A percentile compares a stretch with the other conserved stretches of the same genome.
These are phyloP conservation scores for Zasmidium citrigriseum DNA, from an alignment of 2,329 filamentous ascomycete species.

Conservation along the genomic window DNA sequence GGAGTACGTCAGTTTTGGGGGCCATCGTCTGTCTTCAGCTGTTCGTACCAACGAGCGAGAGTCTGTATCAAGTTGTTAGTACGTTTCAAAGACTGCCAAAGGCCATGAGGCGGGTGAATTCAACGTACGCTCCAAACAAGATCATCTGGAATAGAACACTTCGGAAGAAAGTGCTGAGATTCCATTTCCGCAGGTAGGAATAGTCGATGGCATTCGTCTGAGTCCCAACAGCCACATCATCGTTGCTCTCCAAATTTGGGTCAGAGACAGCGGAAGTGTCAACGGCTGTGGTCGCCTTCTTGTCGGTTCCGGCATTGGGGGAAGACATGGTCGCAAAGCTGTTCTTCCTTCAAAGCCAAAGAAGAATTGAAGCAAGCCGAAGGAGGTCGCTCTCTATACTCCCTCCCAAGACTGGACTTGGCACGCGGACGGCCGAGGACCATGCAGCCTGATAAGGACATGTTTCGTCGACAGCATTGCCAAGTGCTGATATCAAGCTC, in stretches of 20 bases:
- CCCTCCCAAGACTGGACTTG: too few species aligned
- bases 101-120: background rate
- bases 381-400: too few species aligned
- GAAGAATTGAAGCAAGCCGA: too few species aligned
- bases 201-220: slow-evolving; percentile 12
- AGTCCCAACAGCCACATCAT: slow-evolving; percentile 13
- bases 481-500: too few species aligned
- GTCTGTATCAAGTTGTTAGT: background rate
- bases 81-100: background rate
- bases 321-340: too few species aligned
- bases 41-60: background rate
- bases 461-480: too few species aligned
- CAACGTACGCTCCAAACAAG: slow-evolving; percentile 24
- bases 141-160: slow-evolving; percentile 29
- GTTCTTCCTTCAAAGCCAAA: too few species aligned
- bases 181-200: slow-evolving; percentile 10
- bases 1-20: too few species aligned
- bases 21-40: too few species aligned
- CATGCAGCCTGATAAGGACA: too few species aligned
- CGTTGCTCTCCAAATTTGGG: slow-evolving; percentile 1
- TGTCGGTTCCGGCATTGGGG: background rate
- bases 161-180: slow-evolving; percentile 17
- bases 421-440: too few species aligned
- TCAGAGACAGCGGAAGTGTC: background rate
- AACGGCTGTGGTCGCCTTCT: background rate